A percentile compares a stretch with the other conserved stretches of the same genome.
Evolutionary conservation across 1,139 yeast species (phyloP).

Genomic region (Suhomyces ambrosiae): DNA sequence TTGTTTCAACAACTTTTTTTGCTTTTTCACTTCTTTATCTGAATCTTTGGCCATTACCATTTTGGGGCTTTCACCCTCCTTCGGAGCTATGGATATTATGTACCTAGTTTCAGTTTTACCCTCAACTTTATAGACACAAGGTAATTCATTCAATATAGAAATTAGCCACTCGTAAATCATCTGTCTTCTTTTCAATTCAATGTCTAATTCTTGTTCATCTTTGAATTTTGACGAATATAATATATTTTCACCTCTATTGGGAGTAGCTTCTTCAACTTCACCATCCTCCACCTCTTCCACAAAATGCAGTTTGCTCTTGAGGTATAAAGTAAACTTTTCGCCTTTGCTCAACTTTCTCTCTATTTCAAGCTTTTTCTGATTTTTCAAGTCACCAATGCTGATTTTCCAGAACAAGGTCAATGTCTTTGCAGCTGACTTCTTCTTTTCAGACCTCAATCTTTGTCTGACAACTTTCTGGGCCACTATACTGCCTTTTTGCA

Average conservation of each 20-base stretch:
- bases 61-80: conserved; percentile 9
- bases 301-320: conserved; percentile 21
- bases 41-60: conserved; percentile 13
- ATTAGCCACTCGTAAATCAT: conserved; percentile 30
- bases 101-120: conserved; percentile 31
- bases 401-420: conserved; percentile 43
- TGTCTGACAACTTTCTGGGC: conserved; percentile 33
- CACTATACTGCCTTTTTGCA: conserved; percentile 37
- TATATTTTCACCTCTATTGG: conserved; percentile 10
- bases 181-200: conserved; percentile 37
- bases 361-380: conserved; percentile 43
- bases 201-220: conserved; percentile 24
- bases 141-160: conserved; percentile 31
- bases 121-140: conserved; percentile 32
- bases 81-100: conserved; percentile 19
- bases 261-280: conserved; percentile 9
- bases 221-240: conserved; percentile 11
- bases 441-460: conserved; percentile 37
- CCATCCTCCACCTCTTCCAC: conserved; percentile 15
- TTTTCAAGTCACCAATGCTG: conserved; percentile 39
- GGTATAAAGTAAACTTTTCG: conserved; percentile 35
- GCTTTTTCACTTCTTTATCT: conserved; percentile 23
- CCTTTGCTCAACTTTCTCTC: conserved; percentile 34
- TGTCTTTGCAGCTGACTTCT: conserved; percentile 39
- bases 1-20: conserved; percentile 19